phyloP scores from a whole-genome alignment of 306 rosid genomes.

The Alnus rubra region DNA sequence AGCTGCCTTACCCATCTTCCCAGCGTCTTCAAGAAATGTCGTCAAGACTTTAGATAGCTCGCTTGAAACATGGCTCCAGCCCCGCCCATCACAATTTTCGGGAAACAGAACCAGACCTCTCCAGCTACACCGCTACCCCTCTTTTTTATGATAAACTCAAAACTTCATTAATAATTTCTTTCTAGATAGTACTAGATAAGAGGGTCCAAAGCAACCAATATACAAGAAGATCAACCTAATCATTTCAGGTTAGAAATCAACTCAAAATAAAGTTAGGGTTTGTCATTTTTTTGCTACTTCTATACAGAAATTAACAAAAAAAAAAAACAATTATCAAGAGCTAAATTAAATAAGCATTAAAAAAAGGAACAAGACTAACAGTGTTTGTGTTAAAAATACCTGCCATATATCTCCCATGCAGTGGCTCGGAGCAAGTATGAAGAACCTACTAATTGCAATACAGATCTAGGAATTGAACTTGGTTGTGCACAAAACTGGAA shows the following conservation, averaged over 20 bases:
- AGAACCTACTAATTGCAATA: conserved; percentile 82
- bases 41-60: too few relatives aligned
- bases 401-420: conserved; percentile 92
- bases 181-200: background rate
- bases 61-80: too few relatives aligned
- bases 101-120: too few relatives aligned
- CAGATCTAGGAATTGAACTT: conserved; percentile 90
- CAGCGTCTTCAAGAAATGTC: too few relatives aligned
- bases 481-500: conserved; percentile 79
- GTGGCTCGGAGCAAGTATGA: conserved; percentile 84
- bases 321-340: background rate
- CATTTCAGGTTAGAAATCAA: background rate
- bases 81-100: too few relatives aligned
- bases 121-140: too few relatives aligned
- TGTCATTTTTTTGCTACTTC: background rate
- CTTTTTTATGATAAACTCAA: too few relatives aligned
- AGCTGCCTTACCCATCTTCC: too few relatives aligned
- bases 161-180: too few relatives aligned
- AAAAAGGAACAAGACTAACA: background rate
- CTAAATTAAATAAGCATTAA: conserved; percentile 11
- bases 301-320: background rate
- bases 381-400: conserved; percentile 43
- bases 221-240: background rate
- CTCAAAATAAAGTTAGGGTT: background rate
- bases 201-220: background rate